A percentile compares a stretch with the other conserved stretches of the same genome.
These are phyloP conservation scores for Exophiala sp. DNA, from an alignment of 2,329 filamentous ascomycete genomes.

Conservation along the genomic window DNA sequence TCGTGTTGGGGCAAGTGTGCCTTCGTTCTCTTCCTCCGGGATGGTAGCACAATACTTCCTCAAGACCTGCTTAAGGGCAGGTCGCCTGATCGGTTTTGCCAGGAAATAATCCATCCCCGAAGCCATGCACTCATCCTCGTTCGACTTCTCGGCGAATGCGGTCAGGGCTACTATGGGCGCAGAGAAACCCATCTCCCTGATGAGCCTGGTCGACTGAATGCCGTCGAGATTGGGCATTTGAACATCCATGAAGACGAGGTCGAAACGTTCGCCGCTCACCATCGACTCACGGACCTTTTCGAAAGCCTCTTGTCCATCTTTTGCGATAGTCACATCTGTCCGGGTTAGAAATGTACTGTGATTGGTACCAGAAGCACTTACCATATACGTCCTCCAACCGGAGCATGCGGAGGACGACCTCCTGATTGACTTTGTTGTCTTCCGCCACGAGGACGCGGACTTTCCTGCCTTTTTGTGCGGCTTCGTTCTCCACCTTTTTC, in stretches of 20 bases:
- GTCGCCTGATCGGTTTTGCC: conserved; percentile 67
- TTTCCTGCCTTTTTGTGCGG: conserved; percentile 51
- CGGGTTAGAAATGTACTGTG: conserved; percentile 54
- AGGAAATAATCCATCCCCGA: conserved; percentile 91
- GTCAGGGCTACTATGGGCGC: conserved; percentile 87
- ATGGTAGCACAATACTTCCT: conserved; percentile 77
- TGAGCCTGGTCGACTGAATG: conserved; percentile 75
- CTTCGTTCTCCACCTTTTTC: conserved; percentile 59
- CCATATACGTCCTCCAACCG: conserved; percentile 45
- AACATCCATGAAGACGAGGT: conserved; percentile 93
- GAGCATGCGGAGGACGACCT: conserved; percentile 59
- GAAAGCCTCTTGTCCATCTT: conserved; percentile 79
- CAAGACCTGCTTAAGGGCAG: conserved; percentile 76
- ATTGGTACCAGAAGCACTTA: conserved; percentile 25
- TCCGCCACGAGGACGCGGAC: conserved; percentile 83
- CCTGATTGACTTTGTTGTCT: conserved; percentile 61
- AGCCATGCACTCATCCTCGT: conserved; percentile 77
- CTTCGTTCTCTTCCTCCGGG: conserved; percentile 57
- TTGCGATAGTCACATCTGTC: conserved; percentile 79
- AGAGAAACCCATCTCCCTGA: conserved; percentile 77
- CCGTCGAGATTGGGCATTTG: conserved; percentile 93
- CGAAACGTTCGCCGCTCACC: conserved; percentile 65
- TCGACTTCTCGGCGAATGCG: conserved; percentile 84
- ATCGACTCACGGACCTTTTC: conserved; percentile 79
- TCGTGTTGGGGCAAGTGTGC: conserved; percentile 12